Evolutionary conservation across 768 basidiomycete genomes (phyloP), one percentile per base, ranked within the genome.

Genomic region (Guyanaporus albipodus): DNA sequence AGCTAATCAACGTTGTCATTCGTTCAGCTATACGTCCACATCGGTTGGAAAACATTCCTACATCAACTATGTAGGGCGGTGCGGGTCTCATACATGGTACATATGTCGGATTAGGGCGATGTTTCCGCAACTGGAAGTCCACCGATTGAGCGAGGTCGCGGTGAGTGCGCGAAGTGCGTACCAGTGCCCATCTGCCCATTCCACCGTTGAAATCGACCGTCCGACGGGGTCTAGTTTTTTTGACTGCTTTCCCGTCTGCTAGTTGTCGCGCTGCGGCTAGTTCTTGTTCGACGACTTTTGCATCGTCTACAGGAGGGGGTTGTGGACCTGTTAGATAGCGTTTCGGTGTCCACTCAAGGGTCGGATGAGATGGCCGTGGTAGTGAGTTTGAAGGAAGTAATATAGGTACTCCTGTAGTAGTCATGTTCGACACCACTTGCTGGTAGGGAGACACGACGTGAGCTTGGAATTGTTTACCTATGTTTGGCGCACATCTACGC

Each of bases 191-290:
- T 53, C 92, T 76, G 14, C 86, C 88, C 68, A 95, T 75, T 2
- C 84, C 83, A 23, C 92, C 93, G 55, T 87, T 86, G 57, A 93
- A 98, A 68, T 98, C 96, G 11, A 98, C 94, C 17, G 96, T 97
- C 70, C 92, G 72, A 44, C 94, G 72, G 18, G 96, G 93, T 50
- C 92, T 79, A 38, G 89, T 93, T 73, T 92, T 94, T 76, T 91
- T 95, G 52, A 87, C 77, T 15, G 82, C 71, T 64, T 87, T 89
- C 4, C 90, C 89, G 58, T 91, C 91, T 52, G 87, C 71, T 57
- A 80, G 70, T 60, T 82, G 83, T 38, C 83, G 71, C 23, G 79
- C 82, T 55, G 76, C 82, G 2, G 87, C 89, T 51, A 89, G 72
- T 59, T 94, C 90, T 50, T 84, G 81, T 56, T 94, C 88, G 37